Evolutionary conservation across 2,329 filamentous ascomycete genomes (phyloP), one percentile per base, ranked within the genome.

Genomic region (Trichothecium roseum): DNA sequence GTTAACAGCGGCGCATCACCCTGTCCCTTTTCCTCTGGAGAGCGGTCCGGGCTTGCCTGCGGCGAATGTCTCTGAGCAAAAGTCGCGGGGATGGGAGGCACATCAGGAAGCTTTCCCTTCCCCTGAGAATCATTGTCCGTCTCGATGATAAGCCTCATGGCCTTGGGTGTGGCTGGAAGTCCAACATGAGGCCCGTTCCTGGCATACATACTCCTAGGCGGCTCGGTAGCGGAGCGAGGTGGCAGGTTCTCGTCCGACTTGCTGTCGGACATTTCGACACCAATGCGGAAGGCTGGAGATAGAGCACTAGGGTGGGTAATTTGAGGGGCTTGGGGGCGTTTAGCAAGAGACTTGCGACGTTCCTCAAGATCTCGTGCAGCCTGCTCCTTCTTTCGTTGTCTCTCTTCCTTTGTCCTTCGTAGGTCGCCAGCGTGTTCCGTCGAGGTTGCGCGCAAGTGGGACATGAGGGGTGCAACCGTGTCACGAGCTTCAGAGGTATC

Each of bases 291-390:
- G 4, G 39, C 41, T 8, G 51, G 49, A 15, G 48, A 48, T 30
- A 76, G 58, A 39, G 74, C 61, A 40, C 68, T 66, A 1, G 88
- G 88, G 44, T 87, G 79, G 5, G 84, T 79, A 41, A 95, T 93
- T 0, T 77, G 64, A 1, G 86, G 86, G 3, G 80, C 85, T 17
- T 83, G 84, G 4, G 86, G 83, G 34, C 86, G 74, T 37, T 84
- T 74, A 15, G 84, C 85, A 18, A 94, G 67, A 12, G 89, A 95
- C 51, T 84, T 76, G 39, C 89, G 79, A 18, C 89, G 78, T 49
- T 91, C 84, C 56, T 95, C 88, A 1, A 96, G 72, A 56, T 95
- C 88, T 32, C 82, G 78, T 7, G 87, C 86, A 8, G 83, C 83
- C 33, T 78, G 66, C 44, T 86, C 82, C 57, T 81, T 84, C 58